phyloP scores from a whole-genome alignment of 805 yeast species.

The Nematodospora valgi region DNA sequence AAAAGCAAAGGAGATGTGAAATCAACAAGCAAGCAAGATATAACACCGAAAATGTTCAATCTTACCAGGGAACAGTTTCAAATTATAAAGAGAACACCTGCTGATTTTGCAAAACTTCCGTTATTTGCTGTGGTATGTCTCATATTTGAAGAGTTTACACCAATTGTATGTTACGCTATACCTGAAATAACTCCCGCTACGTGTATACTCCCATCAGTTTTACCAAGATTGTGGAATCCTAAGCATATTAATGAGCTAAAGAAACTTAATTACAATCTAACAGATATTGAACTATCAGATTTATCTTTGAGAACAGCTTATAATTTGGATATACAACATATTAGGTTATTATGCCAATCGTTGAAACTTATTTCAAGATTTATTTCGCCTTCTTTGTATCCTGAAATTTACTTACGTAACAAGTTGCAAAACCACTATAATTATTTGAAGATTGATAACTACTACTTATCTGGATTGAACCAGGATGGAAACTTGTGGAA shows the following conservation, averaged over 20 bases:
- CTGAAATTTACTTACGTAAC: conserved; percentile 33
- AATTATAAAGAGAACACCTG: conserved; percentile 45
- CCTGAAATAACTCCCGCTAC: conserved; percentile 60
- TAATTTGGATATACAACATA: conserved; percentile 37
- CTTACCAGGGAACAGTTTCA: conserved; percentile 51
- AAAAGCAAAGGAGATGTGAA: background rate
- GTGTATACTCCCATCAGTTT: conserved; percentile 48
- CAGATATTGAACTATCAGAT: conserved; percentile 13
- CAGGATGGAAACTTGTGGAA: conserved; percentile 42
- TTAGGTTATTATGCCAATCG: conserved; percentile 31
- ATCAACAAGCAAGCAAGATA: background rate
- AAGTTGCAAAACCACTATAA: conserved; percentile 37
- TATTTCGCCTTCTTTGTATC: conserved; percentile 36
- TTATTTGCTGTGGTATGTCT: conserved; percentile 45
- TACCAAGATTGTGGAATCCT: conserved; percentile 33
- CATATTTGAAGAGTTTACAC: conserved; percentile 53
- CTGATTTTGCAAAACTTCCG: conserved; percentile 52
- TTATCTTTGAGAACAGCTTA: conserved; percentile 45
- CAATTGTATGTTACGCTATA: conserved; percentile 47
- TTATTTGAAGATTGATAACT: conserved; percentile 53
- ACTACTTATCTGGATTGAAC: conserved; percentile 35
- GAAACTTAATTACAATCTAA: conserved; percentile 8
- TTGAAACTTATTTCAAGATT: conserved; percentile 39
- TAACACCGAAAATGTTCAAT: conserved; percentile 22
- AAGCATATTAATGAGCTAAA: conserved; percentile 13